Percentiles rank a stretch among this genome's conserved stretches.
Conservation (phyloP, 2,329 filamentous ascomycete species). For the Claviceps quebecensis region DNA sequence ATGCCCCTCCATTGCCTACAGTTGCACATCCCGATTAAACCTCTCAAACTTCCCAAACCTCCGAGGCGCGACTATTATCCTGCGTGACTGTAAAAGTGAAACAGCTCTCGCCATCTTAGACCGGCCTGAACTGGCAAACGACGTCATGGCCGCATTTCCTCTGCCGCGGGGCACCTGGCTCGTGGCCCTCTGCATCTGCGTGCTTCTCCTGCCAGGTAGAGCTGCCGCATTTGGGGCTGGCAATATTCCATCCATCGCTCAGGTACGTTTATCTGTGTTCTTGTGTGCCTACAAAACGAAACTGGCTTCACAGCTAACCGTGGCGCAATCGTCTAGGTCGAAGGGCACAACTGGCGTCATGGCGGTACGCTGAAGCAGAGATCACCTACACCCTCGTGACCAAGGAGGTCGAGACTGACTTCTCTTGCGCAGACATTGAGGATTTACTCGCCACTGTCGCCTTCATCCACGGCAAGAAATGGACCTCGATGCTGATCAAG, state of each 20-base stretch:
- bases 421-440: conserved; percentile 50
- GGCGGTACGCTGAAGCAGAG: conserved; percentile 30
- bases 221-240: conserved; percentile 53
- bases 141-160: conserved; percentile 32
- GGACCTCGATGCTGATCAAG: conserved; percentile 66
- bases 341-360: conserved; percentile 57
- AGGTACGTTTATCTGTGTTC: conserved; percentile 18
- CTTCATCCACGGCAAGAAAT: conserved; percentile 71
- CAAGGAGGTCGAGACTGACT: not conserved
- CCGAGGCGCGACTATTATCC: no score
- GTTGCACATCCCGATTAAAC: no score
- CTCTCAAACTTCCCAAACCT: no score
- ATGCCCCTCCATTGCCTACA: no score
- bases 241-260: conserved; percentile 53
- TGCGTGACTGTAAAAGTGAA: not conserved
- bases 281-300: not conserved
- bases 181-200: conserved; percentile 36
- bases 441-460: conserved; percentile 67
- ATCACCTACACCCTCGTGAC: not conserved
- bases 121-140: conserved; percentile 8
- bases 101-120: not conserved
- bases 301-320: not conserved
- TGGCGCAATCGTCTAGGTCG: conserved; percentile 30
- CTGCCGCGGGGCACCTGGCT: conserved; percentile 36
- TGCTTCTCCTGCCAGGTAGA: conserved; percentile 42